phyloP scores from a whole-genome alignment of 2,329 filamentous ascomycete species.

The Fusarium newnesense region DNA sequence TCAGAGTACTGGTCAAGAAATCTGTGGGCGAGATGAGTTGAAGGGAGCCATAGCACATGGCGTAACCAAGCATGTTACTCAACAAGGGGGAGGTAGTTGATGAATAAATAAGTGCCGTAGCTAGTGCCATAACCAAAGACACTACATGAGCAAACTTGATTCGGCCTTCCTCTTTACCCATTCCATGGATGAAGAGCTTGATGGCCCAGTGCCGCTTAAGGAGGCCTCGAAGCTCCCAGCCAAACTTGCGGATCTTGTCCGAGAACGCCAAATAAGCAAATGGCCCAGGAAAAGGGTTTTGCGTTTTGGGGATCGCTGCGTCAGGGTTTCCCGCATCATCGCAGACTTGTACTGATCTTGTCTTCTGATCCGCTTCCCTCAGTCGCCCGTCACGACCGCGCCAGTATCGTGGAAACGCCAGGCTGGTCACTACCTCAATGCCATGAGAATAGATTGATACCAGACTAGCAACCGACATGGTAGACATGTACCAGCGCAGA shows the following conservation, averaged over 20 bases:
- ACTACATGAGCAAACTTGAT: slow-evolving; percentile 68
- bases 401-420: slow-evolving; percentile 81
- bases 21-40: slow-evolving; percentile 90
- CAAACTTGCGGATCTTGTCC: slow-evolving; percentile 34
- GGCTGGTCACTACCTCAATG: slow-evolving; percentile 70
- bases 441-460: slow-evolving; percentile 78
- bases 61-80: slow-evolving; percentile 87
- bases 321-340: slow-evolving; percentile 48
- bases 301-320: slow-evolving; percentile 36
- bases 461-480: slow-evolving; percentile 81
- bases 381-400: slow-evolving; percentile 55
- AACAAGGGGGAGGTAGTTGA: slow-evolving; percentile 68
- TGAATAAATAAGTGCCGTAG: slow-evolving; percentile 71
- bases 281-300: slow-evolving; percentile 47
- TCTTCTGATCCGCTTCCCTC: slow-evolving; percentile 57
- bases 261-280: slow-evolving; percentile 50
- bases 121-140: slow-evolving; percentile 64
- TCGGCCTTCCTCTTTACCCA: slow-evolving; percentile 57
- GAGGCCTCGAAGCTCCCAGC: slow-evolving; percentile 63
- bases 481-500: slow-evolving; percentile 83
- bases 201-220: slow-evolving; percentile 64
- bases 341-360: slow-evolving; percentile 52
- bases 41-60: slow-evolving; percentile 85
- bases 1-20: slow-evolving; percentile 81
- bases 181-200: slow-evolving; percentile 62